These are phyloP conservation scores for Neopestalotiopsis sp. DNA, from an alignment of 2,329 filamentous ascomycete species.

Conservation along the genomic window DNA sequence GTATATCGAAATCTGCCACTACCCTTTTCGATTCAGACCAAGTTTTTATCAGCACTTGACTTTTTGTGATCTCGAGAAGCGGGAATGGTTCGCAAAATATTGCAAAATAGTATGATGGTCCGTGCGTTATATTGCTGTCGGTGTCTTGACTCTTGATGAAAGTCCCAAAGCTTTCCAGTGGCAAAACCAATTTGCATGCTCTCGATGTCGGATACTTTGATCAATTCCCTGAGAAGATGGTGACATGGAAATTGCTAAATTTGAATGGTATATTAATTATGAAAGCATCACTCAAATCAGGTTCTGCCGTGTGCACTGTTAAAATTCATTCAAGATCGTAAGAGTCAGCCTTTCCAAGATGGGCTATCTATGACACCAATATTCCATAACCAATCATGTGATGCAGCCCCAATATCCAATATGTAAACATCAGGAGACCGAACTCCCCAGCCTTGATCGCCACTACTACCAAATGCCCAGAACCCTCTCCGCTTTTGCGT, in stretches of 20 bases:
- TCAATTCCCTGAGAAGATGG: too few species aligned
- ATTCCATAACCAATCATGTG: background rate
- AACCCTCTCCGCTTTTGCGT: conserved; percentile 12
- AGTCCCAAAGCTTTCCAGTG: background rate
- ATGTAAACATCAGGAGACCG: background rate
- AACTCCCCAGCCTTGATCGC: background rate
- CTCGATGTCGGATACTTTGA: background rate
- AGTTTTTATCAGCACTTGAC: too few species aligned
- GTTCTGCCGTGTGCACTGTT: background rate
- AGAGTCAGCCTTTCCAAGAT: background rate
- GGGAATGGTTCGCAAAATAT: background rate
- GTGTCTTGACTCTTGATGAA: too few species aligned
- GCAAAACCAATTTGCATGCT: background rate
- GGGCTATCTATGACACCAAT: background rate
- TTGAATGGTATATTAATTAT: too few species aligned
- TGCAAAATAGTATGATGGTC: background rate
- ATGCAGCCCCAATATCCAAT: background rate
- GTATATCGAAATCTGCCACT: too few species aligned
- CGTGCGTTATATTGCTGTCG: background rate
- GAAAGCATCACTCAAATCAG: too few species aligned
- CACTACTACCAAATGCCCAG: conserved; percentile 9
- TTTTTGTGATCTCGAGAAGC: background rate
- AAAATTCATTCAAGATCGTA: background rate
- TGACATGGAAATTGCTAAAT: background rate
- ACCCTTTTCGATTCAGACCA: too few species aligned